These are phyloP conservation scores for Wickerhamiella brachini DNA, from an alignment of 805 yeast species.

Conservation along the genomic window DNA sequence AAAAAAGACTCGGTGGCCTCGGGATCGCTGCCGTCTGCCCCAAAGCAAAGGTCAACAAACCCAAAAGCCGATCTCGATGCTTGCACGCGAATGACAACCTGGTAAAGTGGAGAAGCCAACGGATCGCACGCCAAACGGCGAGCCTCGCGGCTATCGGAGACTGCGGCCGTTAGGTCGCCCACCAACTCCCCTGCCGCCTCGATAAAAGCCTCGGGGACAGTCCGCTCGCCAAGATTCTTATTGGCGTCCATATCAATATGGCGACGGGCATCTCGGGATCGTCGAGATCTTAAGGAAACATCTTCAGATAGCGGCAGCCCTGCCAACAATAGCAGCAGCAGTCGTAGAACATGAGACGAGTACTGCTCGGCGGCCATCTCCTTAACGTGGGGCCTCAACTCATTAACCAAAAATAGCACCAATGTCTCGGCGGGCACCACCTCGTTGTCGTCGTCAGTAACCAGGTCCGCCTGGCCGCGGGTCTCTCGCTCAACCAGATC, in stretches of 20 bases:
- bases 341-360: constrained; percentile 76
- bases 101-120: constrained; percentile 71
- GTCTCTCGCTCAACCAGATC: constrained; percentile 58
- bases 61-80: constrained; percentile 1
- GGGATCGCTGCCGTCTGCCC: constrained; percentile 19
- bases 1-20: constrained; percentile 51
- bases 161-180: constrained; percentile 18
- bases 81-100: constrained; percentile 10
- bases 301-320: constrained; percentile 66
- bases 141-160: constrained; percentile 32
- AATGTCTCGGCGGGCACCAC: constrained; percentile 49
- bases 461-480: constrained; percentile 25
- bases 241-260: constrained; percentile 36
- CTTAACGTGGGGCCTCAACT: constrained; percentile 44
- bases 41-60: constrained; percentile 43
- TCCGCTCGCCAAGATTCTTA: constrained; percentile 37
- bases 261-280: constrained; percentile 74
- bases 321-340: constrained; percentile 53
- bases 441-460: constrained; percentile 17
- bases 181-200: constrained; percentile 27
- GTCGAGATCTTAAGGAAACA: constrained; percentile 62
- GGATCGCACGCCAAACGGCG: constrained; percentile 69
- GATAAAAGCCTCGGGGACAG: constrained; percentile 52
- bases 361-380: constrained; percentile 61
- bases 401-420: constrained; percentile 51